Evolutionary conservation across 225 moss, liverwort and hornwort genomes (phyloP), one percentile per base, ranked within the genome.

Genomic region (Ulota crispa): DNA sequence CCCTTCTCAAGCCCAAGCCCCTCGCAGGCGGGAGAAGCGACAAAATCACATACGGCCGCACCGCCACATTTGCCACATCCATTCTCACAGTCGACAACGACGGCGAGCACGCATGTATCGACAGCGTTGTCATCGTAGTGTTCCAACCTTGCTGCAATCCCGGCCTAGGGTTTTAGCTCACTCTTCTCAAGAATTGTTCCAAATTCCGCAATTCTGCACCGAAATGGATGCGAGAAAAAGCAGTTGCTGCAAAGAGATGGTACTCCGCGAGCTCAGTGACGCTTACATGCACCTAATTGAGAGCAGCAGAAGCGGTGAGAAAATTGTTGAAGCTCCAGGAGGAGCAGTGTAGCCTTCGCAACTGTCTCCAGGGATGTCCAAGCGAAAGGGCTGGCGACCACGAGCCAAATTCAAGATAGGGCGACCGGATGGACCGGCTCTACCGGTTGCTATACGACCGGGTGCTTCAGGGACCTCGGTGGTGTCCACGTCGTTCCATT

Each of bases 151-250:
- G 34, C 78, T 42, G n/a, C 43, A 57, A 47, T 32, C 21, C 21
- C 61, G 39, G 32, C 31, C 68, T 80, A 88, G 85, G 88, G 88
- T 88, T 88, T 88, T 83, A 83, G 79, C 82, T 75, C 81, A 16
- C 79, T 18, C 45, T 30, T 36, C n/a, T 9, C 19, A n/a, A 9
- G 23, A 16, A 16, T n/a, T 24, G 2, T 18, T 1, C 68, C 8
- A 9, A 81, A 84, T 5, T 78, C 63, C 83, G 78, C 80, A 77
- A 77, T 77, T 68, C 78, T 39, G 61, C 61, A 73, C 73, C 87
- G 45, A 69, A 41, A 43, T 1, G 61, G 32, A 41, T 66, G 56
- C 73, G 42, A 27, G 14, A 68, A 54, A 65, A 32, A 34, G 72
- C 59, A 59, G 55, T 5, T 11, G 41, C 18, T 30, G 52, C 8